Evolutionary conservation across 2,329 filamentous ascomycete genomes (phyloP).

Genomic region (Cladobotryum mycophilum): DNA sequence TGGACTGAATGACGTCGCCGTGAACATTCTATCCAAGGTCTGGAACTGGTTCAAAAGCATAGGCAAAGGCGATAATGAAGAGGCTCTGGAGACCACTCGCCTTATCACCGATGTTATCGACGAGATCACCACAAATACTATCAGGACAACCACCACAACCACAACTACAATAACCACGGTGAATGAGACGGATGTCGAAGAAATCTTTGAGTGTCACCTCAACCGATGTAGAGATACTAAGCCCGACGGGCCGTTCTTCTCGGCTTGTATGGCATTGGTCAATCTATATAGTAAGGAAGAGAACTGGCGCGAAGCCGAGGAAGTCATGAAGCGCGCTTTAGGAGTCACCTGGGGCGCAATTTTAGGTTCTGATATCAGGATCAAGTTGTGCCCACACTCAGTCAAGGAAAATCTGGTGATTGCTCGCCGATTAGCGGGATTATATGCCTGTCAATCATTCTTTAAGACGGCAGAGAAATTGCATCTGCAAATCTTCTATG

Average conservation of each 20-base stretch:
- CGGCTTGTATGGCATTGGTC: conserved; percentile 28
- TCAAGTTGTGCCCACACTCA: conserved; percentile 26
- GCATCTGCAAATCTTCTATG: conserved; percentile 31
- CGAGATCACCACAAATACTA: conserved; percentile 20
- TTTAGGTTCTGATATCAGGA: conserved; percentile 23
- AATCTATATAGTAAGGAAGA: conserved; percentile 24
- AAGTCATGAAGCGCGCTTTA: conserved; percentile 27
- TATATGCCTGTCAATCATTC: conserved; percentile 28
- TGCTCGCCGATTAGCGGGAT: conserved; percentile 28
- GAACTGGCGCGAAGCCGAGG: conserved; percentile 31
- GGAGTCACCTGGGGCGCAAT: conserved; percentile 34
- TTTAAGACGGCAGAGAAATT: conserved; percentile 34
- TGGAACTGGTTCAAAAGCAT: conserved; percentile 37
- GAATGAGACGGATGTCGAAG: conserved; percentile 23
- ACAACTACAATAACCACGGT: conserved; percentile 12
- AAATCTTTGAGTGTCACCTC: conserved; percentile 31
- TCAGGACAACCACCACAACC: conserved; percentile 21
- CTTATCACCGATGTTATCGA: conserved; percentile 35
- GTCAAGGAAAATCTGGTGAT: conserved; percentile 27
- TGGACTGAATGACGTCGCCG: conserved; percentile 28
- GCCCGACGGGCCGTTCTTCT: conserved; percentile 29
- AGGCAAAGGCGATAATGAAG: conserved; percentile 26
- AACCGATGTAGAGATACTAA: conserved; percentile 28
- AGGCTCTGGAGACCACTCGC: conserved; percentile 27
- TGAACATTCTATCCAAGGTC: conserved; percentile 30